phyloP scores from a whole-genome alignment of 345 rosid genomes.

The Isatis tinctoria region DNA sequence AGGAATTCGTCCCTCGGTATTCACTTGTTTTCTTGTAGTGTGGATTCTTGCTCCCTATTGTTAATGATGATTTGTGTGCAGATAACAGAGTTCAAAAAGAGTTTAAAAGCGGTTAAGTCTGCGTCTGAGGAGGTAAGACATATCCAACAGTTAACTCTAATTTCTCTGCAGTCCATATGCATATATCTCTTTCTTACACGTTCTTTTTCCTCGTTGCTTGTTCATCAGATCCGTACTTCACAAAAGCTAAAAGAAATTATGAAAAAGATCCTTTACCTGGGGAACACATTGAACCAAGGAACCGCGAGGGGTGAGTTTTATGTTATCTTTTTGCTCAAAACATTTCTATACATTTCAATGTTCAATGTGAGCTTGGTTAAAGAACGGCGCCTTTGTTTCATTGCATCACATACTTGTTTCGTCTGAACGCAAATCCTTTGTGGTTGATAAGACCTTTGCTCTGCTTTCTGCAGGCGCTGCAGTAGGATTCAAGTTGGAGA shows the following conservation, averaged over 20 bases:
- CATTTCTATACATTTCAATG: background rate
- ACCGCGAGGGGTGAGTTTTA: slow-evolving; percentile 76
- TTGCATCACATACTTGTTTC: background rate
- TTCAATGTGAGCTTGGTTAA: background rate
- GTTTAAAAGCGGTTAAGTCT: slow-evolving; percentile 69
- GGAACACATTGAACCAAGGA: slow-evolving; percentile 91
- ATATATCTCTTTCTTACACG: background rate
- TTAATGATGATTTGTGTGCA: slow-evolving; percentile 27
- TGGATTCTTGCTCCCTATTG: background rate
- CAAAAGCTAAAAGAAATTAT: slow-evolving; percentile 71
- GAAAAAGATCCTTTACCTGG: slow-evolving; percentile 36
- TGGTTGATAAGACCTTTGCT: slow-evolving; percentile 11
- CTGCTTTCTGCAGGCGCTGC: slow-evolving; percentile 68
- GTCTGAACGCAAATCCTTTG: background rate
- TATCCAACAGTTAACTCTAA: background rate
- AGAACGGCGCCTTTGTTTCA: background rate
- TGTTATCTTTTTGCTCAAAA: background rate
- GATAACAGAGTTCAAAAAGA: slow-evolving; percentile 75
- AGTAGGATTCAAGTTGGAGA: slow-evolving; percentile 87
- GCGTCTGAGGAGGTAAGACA: slow-evolving; percentile 76
- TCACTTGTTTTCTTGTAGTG: too few species aligned
- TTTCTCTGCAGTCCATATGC: slow-evolving; percentile 6
- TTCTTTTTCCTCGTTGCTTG: slow-evolving; percentile 5
- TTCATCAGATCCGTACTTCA: slow-evolving; percentile 68
- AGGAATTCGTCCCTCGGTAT: too few species aligned